phyloP scores from a whole-genome alignment of 495 filamentous ascomycete species.

The Penicillium turbatum region DNA sequence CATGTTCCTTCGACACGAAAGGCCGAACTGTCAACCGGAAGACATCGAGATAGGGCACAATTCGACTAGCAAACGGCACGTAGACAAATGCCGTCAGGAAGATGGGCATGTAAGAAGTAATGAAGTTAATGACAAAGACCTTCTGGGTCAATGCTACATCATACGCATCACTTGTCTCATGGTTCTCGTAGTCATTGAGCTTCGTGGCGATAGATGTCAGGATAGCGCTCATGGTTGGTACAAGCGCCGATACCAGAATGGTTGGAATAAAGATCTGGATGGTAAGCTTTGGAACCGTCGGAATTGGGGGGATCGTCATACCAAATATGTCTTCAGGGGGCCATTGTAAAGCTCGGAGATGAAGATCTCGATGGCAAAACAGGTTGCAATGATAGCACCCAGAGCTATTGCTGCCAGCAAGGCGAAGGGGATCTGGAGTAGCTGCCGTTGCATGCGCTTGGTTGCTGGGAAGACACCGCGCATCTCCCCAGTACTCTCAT shows the following conservation, averaged over 20 bases:
- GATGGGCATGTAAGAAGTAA: slow-evolving; percentile 90
- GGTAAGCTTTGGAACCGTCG: background rate
- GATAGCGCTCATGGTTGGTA: slow-evolving; percentile 73
- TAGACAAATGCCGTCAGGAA: slow-evolving; percentile 96
- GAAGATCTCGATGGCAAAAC: slow-evolving; percentile 94
- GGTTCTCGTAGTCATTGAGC: slow-evolving; percentile 87
- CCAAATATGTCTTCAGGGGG: slow-evolving; percentile 79
- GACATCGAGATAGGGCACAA: slow-evolving; percentile 87
- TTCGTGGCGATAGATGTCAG: slow-evolving; percentile 72
- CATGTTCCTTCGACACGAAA: slow-evolving; percentile 66
- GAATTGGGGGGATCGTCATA: slow-evolving; percentile 36
- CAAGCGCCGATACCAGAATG: slow-evolving; percentile 70
- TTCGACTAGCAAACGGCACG: slow-evolving; percentile 81
- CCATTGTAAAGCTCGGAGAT: slow-evolving; percentile 91
- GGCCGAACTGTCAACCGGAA: slow-evolving; percentile 73
- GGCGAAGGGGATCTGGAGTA: slow-evolving; percentile 87
- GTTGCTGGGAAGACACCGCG: slow-evolving; percentile 71
- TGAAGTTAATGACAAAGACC: slow-evolving; percentile 93
- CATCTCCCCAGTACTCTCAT: slow-evolving; percentile 81
- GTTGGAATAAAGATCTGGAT: slow-evolving; percentile 81
- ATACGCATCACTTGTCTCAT: slow-evolving; percentile 77
- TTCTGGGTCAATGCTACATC: slow-evolving; percentile 81
- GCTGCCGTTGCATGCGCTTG: slow-evolving; percentile 72
- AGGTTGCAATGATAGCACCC: slow-evolving; percentile 76
- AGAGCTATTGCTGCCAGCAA: slow-evolving; percentile 63